Conservation (phyloP, 495 filamentous ascomycete species). For the Aspergillus steynii region DNA sequence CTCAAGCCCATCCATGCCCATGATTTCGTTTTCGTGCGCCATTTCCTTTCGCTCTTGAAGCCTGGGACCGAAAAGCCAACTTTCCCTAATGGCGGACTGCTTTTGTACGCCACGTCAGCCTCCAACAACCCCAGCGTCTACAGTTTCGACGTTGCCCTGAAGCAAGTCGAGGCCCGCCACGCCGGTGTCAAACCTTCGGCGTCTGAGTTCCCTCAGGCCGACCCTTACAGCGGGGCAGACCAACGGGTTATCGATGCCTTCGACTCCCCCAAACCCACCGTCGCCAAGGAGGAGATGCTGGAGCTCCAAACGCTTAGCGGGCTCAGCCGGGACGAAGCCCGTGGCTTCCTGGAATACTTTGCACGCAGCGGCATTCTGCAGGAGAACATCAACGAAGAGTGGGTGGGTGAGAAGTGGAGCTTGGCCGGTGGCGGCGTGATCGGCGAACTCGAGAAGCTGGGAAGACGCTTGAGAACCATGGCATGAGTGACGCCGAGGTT, state of each 20-base stretch:
- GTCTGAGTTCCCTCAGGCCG: constrained; percentile 50
- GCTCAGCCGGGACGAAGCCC: constrained; percentile 72
- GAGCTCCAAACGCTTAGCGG: constrained; percentile 61
- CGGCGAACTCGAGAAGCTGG: constrained; percentile 74
- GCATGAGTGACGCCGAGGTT: constrained; percentile 23
- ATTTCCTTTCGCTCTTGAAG: constrained; percentile 69
- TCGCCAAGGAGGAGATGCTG: constrained; percentile 41
- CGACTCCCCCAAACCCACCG: constrained; percentile 25
- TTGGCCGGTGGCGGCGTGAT: constrained; percentile 78
- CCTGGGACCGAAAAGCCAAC: constrained; percentile 42
- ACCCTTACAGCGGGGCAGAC: constrained; percentile 70
- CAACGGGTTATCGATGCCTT: constrained; percentile 58
- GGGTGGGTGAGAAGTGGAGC: constrained; percentile 83
- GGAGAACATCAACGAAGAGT: constrained; percentile 64
- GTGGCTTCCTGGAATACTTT: constrained; percentile 89
- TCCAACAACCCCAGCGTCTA: constrained; percentile 63
- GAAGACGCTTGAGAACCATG: constrained; percentile 48
- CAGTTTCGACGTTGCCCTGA: constrained; percentile 65
- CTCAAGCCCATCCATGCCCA: constrained; percentile 81
- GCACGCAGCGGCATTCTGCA: constrained; percentile 80
- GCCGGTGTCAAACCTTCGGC: constrained; percentile 32
- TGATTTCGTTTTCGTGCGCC: constrained; percentile 73
- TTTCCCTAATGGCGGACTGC: constrained; percentile 75
- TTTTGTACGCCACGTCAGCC: constrained; percentile 70
- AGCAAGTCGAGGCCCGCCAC: constrained; percentile 47